phyloP scores from a whole-genome alignment of 164 flowering plant genomes.

The Vitis cinerea region DNA sequence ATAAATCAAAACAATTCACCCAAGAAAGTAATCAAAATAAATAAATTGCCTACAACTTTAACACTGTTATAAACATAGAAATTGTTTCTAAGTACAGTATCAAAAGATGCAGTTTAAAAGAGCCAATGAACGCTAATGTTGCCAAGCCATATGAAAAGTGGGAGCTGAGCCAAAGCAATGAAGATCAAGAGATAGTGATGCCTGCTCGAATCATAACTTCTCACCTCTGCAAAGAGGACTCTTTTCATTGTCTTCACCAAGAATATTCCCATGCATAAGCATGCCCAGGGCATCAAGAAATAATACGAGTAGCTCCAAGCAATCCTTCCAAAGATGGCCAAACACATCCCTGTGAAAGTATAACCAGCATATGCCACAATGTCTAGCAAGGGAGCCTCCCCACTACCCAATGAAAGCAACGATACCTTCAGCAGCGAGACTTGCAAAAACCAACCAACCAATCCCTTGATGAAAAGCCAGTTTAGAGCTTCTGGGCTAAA shows the following conservation, averaged over 20 bases:
- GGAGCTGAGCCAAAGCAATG: conserved; percentile 47
- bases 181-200: conserved; percentile 46
- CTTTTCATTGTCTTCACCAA: conserved; percentile 50
- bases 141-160: conserved; percentile 49
- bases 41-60: conserved; percentile 11
- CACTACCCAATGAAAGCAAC: conserved; percentile 42
- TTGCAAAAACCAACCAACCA: conserved; percentile 50
- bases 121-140: conserved; percentile 40
- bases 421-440: conserved; percentile 37
- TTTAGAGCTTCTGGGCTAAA: conserved; percentile 49
- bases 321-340: conserved; percentile 39
- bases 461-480: conserved; percentile 45
- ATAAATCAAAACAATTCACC: not conserved
- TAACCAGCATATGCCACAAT: conserved; percentile 53
- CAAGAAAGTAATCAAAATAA: not conserved
- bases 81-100: conserved; percentile 2
- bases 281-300: conserved; percentile 39
- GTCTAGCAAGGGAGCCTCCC: conserved; percentile 50
- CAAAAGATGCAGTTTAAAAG: conserved; percentile 14
- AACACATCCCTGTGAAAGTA: conserved; percentile 38
- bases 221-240: conserved; percentile 44
- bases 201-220: conserved; percentile 43
- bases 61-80: conserved; percentile 6
- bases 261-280: conserved; percentile 47
- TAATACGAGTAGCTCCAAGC: conserved; percentile 34